Evolutionary conservation across 306 rosid species (phyloP), one percentile per base, ranked within the genome.

Genomic region (Dicorynia guianensis): DNA sequence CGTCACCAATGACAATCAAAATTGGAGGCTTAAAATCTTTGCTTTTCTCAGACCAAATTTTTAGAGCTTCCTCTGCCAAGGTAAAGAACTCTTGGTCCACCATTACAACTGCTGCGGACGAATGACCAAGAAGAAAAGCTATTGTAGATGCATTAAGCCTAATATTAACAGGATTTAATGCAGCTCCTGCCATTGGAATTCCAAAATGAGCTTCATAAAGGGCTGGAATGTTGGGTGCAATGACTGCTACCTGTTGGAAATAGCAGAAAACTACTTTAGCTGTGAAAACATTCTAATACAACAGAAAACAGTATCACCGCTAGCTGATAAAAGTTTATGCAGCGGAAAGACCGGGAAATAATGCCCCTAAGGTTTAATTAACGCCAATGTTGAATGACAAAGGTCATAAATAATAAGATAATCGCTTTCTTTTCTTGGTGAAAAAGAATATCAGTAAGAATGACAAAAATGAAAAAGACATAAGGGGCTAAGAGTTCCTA

Each of bases 171-270:
- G 85, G 44, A 58, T 90, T 90, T n/a, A 88, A 56, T 44, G 88
- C 96, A 38, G 93, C 84, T 73, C 93, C 93, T 54, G 85, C 62
- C 93, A 90, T 90, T 38, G 96, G 93, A 70, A 88, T 77, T 75
- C 93, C 93, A 69, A 84, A 90, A 79, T 90, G 96, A 33, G 93
- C 93, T 88, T 95, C 99, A 84, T 89, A 95, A 13, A 90, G 81
- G 20, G 97, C 97, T 18, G 99, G 99, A 62, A 92, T 42, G 59
- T 95, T 95, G 19, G 99, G 99, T 49, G 97, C 97, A 79, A 95
- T 89, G 52, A 92, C 85, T 10, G 97, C 89, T 35, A 95, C 97
- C 97, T 95, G 88, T 80, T 75, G 46, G 17, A 34, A 80, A 42
- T 30, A 58, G 67, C 35, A 40, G 55, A 76, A 14, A 80, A 87